Evolutionary conservation across 345 rosid genomes (phyloP), one percentile per base, ranked within the genome.

Genomic region (Pistacia atlantica): DNA sequence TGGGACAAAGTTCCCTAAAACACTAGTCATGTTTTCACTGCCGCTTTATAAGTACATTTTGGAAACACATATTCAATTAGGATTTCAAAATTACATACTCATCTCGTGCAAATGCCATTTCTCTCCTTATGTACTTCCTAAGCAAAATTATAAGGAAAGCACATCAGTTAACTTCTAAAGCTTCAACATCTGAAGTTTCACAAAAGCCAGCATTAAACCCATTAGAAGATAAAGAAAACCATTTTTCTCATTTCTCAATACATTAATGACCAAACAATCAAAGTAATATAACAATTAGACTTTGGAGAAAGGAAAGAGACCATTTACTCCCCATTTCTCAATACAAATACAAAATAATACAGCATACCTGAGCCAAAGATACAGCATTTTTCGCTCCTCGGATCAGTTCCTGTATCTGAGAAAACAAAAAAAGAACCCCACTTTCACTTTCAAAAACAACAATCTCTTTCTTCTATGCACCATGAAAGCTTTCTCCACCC

Each of bases 331-430:
- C 67, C 77, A 72, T 45, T 68, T 71, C 45, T 58, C 65, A 57
- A 75, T 42, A 64, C 37, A 28, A 33, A 56, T 51, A 70, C 9
- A 68, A 72, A 70, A 69, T 25, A 48, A 77, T 37, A 75, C 42
- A 62, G 16, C n/a, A 63, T 51, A 96, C 97, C 98, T 96, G 98
- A 79, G 98, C 99, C 52, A 96, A 87, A 60, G 99, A 96, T 85
- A 91, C 45, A 46, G 89, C 89, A 88, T 89, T 81, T 60, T 75
- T 84, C 17, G 87, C 82, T 80, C 91, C 95, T 81, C 80, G 90
- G 81, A 90, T 74, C 81, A 93, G n/a, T 77, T 89, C 88, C 79
- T 91, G 95, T 77, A 92, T 91, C 99, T 93, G 91, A 82, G 80
- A 79, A 80, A 81, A 79, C 73, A 80, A 77, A 76, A 37, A 55